Conservation (phyloP, 208 protist genomes). For the Eutreptiella sp. region DNA sequence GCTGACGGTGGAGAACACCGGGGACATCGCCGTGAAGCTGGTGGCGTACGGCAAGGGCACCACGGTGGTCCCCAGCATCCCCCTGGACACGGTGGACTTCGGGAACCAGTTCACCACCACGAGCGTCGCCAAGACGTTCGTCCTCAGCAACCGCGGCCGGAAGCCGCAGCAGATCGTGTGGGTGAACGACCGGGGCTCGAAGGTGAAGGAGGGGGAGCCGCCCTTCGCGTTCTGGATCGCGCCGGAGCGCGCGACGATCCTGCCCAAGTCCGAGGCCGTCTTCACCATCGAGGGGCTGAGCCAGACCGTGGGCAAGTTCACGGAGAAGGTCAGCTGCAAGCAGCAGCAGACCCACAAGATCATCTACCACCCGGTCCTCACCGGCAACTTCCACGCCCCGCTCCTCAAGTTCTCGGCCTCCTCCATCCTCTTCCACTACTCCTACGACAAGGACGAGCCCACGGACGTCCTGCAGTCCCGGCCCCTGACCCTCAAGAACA, state of each 20-base stretch:
- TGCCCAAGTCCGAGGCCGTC: conserved; percentile 36
- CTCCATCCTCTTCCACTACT: conserved; percentile 70
- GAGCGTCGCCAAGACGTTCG: conserved; percentile 44
- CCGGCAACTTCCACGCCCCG: conserved; percentile 71
- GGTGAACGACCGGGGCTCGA: conserved; percentile 53
- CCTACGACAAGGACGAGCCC: conserved; percentile 37
- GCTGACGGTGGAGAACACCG: conserved; percentile 49
- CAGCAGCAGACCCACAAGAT: conserved; percentile 63
- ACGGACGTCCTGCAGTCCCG: background rate
- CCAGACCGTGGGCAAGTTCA: conserved; percentile 45
- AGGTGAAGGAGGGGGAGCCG: conserved; percentile 56
- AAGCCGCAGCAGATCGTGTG: conserved; percentile 77
- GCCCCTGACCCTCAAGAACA: conserved; percentile 77
- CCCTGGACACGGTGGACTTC: conserved; percentile 61
- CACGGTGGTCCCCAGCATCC: conserved; percentile 59
- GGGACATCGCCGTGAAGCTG: conserved; percentile 40
- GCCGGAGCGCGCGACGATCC: conserved; percentile 67
- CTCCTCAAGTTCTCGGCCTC: conserved; percentile 64
- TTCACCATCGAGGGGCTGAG: conserved; percentile 61
- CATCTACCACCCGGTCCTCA: conserved; percentile 58
- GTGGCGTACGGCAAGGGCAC: conserved; percentile 79
- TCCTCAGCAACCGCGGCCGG: conserved; percentile 77
- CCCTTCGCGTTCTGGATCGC: conserved; percentile 62
- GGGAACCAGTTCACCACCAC: conserved; percentile 78
- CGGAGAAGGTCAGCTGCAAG: conserved; percentile 71